Percentiles rank a stretch among this genome's conserved stretches.
phyloP scores from a whole-genome alignment of 2,329 filamentous ascomycete genomes.

The Stachybotrys echinatus region DNA sequence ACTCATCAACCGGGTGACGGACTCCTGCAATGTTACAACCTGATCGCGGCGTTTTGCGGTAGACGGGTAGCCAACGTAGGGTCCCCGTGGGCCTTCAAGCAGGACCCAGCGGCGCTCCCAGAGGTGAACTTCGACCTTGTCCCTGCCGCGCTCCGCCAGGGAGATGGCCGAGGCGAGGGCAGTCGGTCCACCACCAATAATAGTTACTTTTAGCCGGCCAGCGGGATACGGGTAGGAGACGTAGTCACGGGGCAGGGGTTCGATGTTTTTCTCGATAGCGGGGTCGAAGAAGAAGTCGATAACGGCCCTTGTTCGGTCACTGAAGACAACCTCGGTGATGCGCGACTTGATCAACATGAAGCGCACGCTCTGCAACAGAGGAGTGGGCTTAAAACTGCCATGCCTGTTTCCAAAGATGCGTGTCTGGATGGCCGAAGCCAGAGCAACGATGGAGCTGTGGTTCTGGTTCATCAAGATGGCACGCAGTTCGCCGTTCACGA shows the following conservation, averaged over 20 bases:
- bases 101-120: conserved; percentile 27
- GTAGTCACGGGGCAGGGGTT: conserved; percentile 14
- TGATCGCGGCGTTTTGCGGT: conserved; percentile 25
- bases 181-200: conserved; percentile 26
- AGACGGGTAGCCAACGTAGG: conserved; percentile 21
- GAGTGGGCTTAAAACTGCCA: conserved; percentile 19
- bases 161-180: conserved; percentile 25
- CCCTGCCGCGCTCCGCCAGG: conserved; percentile 24
- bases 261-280: conserved; percentile 19
- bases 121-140: conserved; percentile 25
- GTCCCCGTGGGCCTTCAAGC: conserved; percentile 10
- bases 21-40: conserved; percentile 29
- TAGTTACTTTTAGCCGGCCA: conserved; percentile 20
- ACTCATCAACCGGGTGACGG: conserved; percentile 23
- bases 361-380: conserved; percentile 25
- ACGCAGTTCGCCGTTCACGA: conserved; percentile 16
- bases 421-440: conserved; percentile 21
- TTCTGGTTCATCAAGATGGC: conserved; percentile 18
- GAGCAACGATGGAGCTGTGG: conserved; percentile 15
- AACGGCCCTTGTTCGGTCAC: conserved; percentile 16
- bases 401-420: conserved; percentile 22
- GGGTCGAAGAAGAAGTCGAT: conserved; percentile 31
- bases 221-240: conserved; percentile 20
- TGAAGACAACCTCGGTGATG: conserved; percentile 14
- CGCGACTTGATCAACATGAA: conserved; percentile 26